phyloP scores from a whole-genome alignment of 2,329 filamentous ascomycete genomes.

The Pyrenochaeta sp. region DNA sequence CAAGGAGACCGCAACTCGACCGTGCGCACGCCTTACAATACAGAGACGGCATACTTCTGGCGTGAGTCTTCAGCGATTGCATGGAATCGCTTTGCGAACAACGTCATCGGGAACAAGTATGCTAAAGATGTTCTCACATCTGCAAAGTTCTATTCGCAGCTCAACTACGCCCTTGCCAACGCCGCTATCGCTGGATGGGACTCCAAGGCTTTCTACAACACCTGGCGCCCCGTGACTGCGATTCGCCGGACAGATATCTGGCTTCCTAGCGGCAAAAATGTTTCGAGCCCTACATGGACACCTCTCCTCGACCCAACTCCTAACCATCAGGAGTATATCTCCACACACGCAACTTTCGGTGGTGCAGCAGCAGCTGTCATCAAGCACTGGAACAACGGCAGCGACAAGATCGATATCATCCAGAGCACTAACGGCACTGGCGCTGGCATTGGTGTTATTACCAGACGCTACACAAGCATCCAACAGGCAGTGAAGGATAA shows the following conservation, averaged over 20 bases:
- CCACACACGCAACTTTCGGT: conserved; percentile 38
- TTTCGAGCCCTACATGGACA: conserved; percentile 28
- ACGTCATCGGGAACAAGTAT: conserved; percentile 26
- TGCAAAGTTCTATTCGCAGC: conserved; percentile 38
- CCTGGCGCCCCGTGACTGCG: conserved; percentile 35
- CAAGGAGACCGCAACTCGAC: conserved; percentile 36
- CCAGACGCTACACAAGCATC: conserved; percentile 31
- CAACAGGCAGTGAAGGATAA: conserved; percentile 35
- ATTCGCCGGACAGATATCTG: conserved; percentile 26
- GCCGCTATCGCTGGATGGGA: conserved; percentile 38
- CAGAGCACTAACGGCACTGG: conserved; percentile 37
- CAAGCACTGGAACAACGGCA: conserved; percentile 25
- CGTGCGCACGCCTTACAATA: conserved; percentile 29
- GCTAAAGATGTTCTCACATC: conserved; percentile 30
- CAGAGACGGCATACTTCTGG: conserved; percentile 38
- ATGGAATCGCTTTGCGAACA: conserved; percentile 37
- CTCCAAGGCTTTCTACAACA: conserved; percentile 32
- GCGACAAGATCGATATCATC: conserved; percentile 25
- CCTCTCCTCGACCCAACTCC: conserved; percentile 36
- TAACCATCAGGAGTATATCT: conserved; percentile 38
- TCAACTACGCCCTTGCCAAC: conserved; percentile 41
- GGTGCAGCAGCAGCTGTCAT: conserved; percentile 35
- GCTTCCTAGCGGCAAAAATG: conserved; percentile 28
- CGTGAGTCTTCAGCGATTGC: conserved; percentile 31
- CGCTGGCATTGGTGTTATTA: conserved; percentile 30